Evolutionary conservation across 768 basidiomycete genomes (phyloP), one percentile per base, ranked within the genome.

Genomic region (Pulveroboletus frians): DNA sequence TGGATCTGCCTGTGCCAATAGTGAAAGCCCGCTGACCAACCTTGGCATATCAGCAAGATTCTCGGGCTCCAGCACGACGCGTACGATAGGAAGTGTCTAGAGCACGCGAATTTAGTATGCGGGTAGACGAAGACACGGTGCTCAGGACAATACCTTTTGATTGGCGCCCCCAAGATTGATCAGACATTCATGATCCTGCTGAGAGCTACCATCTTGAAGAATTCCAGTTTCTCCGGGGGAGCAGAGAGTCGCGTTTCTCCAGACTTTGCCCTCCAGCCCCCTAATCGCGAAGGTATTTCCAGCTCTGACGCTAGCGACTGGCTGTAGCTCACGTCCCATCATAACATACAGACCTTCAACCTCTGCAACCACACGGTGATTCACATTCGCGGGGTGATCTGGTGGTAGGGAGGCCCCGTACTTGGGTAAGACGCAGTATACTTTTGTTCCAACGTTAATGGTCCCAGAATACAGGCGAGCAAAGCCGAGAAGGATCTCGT

Each of bases 261-360:
- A 87, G 2, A 98, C 92, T 57, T 83, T 88, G 1, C 92, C 90
- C 59, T 89, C 90, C 48, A 98, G 67, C 0, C 96, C 95, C 54
- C 75, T 84, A 53, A 97, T 82, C 2, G 94, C 96, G 55, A 97
- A 98, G 5, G 94, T 88, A 62, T 95, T 94, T 8, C 96, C 96
- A 2, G 96, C 93, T 27, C 78, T 78, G 1, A 98, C 93, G 51
- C 73, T 75, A 18, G 88, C 75, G 3, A 95, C 90, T 0, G 84
- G 75, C 0, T 90, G 83, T n/a, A 99, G 75, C 62, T 97, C 94
- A 37, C 91, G 73, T 3, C 96, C 96, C 96, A 99, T 98, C 92
- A 99, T 97, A 42, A 88, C 79, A 67, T 97, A 99, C 44, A 99
- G 68, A 6, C 81, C 84, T 49, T 83, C 78, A 13, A 94, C 80